phyloP scores from a whole-genome alignment of 768 basidiomycete species.

The Amanita rimosa region DNA sequence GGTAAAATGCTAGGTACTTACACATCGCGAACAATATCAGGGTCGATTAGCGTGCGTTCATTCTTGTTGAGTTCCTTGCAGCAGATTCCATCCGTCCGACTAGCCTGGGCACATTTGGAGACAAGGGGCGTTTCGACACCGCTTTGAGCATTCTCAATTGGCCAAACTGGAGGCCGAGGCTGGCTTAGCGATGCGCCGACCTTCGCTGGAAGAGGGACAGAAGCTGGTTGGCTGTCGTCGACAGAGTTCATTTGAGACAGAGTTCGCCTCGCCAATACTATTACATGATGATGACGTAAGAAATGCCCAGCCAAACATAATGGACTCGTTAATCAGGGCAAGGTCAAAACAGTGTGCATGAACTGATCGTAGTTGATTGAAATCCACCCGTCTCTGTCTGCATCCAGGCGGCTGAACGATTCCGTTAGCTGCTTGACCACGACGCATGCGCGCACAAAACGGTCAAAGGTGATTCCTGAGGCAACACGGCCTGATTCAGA shows the following conservation, averaged over 20 bases:
- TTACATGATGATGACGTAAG: background rate
- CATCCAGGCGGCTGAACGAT: constrained; percentile 54
- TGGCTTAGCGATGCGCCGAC: constrained; percentile 11
- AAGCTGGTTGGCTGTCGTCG: constrained; percentile 11
- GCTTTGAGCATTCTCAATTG: constrained; percentile 33
- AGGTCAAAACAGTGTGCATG: constrained; percentile 53
- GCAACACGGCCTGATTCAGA: constrained; percentile 18
- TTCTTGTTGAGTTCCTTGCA: constrained; percentile 85
- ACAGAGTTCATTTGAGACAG: constrained; percentile 7
- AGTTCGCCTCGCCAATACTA: background rate
- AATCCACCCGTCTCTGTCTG: constrained; percentile 59
- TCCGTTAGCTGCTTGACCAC: constrained; percentile 71
- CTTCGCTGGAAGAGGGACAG: constrained; percentile 24
- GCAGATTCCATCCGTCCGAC: constrained; percentile 56
- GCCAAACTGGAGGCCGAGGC: constrained; percentile 52
- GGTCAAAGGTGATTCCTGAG: constrained; percentile 71
- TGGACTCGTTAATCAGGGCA: constrained; percentile 21
- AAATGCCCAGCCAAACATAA: too few species aligned
- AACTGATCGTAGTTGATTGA: constrained; percentile 67
- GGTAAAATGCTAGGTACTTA: constrained; percentile 23
- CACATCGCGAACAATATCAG: constrained; percentile 83
- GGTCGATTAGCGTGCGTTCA: constrained; percentile 73
- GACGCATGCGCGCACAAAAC: constrained; percentile 81
- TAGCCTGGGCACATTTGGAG: constrained; percentile 46
- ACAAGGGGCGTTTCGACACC: constrained; percentile 32